Evolutionary conservation across 2,329 filamentous ascomycete species (phyloP), one percentile per base, ranked within the genome.

Genomic region (Trichoderma hamatum): DNA sequence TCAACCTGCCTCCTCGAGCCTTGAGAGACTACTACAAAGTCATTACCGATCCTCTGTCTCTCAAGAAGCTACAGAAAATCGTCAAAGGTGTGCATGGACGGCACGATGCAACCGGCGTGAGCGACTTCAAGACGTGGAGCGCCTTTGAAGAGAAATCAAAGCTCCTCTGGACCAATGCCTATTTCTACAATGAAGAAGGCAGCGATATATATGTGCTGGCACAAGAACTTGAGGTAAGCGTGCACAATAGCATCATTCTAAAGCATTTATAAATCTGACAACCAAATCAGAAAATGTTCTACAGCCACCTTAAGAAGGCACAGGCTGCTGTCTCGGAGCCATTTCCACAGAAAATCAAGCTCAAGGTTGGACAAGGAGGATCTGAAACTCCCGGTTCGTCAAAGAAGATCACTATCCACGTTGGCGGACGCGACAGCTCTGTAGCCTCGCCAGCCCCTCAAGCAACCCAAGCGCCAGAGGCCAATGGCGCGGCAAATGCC

Each of bases 181-280:
- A 89, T 75, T 90, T 90, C 70, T 97, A 95, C 83, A 97, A 97
- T 73, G 93, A 97, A 78, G 94, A 97, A 76, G 92, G 91, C 4
- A 97, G 94, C 75, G 91, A 93, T 19, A 94, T 97, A 63, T 93
- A 90, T 72, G 84, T 87, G 26, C 83, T 96, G 70, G 93, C 93
- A 0, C 87, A 89, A 60, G 89, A 96, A 70, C 86, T 97, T 7
- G 90, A 96, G 87, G 92, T 93, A 82, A 60, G 74, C 30, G 7
- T 46, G 16, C 5, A 39, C 0, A 2, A 9, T 16, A 10, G 21
- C 7, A 13, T 16, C 30, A 2, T 34, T 46, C 14, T 24, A 3
- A n/a, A 16, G 6, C 3, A 24, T 13, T n/a, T 19, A 19, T 7
- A 32, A 21, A 64, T 56, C 49, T 56, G 71, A 78, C 58, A 76